phyloP scores from a whole-genome alignment of 768 basidiomycete genomes.

The Chlorophyllum brunneum region DNA sequence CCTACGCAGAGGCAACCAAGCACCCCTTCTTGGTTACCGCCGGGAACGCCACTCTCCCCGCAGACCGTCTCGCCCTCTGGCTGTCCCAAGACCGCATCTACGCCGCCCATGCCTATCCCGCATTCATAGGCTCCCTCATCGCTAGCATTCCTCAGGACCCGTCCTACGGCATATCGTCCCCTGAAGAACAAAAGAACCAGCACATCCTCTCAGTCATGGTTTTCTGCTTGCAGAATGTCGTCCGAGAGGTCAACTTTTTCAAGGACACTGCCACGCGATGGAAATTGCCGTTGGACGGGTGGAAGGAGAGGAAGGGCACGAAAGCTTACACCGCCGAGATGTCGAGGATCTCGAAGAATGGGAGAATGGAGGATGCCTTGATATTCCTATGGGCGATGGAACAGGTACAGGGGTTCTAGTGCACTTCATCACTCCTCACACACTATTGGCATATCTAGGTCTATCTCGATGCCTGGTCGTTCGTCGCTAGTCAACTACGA shows the following conservation, averaged over 20 bases:
- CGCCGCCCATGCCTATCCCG: slow-evolving; percentile 70
- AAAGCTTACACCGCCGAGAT: slow-evolving; percentile 72
- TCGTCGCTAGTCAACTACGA: slow-evolving; percentile 29
- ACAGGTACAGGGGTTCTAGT: slow-evolving; percentile 35
- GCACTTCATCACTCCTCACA: neutral
- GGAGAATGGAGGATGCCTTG: slow-evolving; percentile 56
- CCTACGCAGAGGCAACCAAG: slow-evolving; percentile 45
- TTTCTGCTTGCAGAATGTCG: slow-evolving; percentile 53
- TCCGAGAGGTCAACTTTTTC: slow-evolving; percentile 59
- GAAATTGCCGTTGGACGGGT: slow-evolving; percentile 41
- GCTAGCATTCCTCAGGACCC: slow-evolving; percentile 50
- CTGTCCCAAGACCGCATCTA: slow-evolving; percentile 74
- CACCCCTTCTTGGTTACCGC: slow-evolving; percentile 62
- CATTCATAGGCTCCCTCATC: slow-evolving; percentile 66
- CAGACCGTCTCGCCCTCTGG: slow-evolving; percentile 52
- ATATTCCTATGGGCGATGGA: slow-evolving; percentile 83
- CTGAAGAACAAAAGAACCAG: slow-evolving; percentile 32
- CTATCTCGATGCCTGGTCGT: slow-evolving; percentile 67
- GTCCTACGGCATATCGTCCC: slow-evolving; percentile 25
- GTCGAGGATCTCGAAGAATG: slow-evolving; percentile 43
- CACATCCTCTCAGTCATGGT: slow-evolving; percentile 45
- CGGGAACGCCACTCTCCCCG: slow-evolving; percentile 45
- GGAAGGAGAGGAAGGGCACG: slow-evolving; percentile 57
- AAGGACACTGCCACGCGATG: slow-evolving; percentile 41
- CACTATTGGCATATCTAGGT: slow-evolving; percentile 37